phyloP scores from a whole-genome alignment of 768 basidiomycete genomes.

The Cantharellus cinnabarinus region DNA sequence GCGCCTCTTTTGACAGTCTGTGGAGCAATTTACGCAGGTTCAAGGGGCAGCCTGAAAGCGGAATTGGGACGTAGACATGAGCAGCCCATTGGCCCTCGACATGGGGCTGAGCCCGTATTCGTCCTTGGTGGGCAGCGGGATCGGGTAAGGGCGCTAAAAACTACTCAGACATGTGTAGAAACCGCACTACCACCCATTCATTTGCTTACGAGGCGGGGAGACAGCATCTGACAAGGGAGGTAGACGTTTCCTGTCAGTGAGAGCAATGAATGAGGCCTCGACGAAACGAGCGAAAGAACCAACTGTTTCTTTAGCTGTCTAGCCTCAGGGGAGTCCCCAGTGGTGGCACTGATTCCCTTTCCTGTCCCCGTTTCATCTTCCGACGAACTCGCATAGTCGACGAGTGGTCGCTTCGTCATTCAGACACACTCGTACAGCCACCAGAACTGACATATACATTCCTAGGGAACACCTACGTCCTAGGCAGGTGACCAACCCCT shows the following conservation, averaged over 20 bases:
- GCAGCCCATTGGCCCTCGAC: conserved; percentile 73
- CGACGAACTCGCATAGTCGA: neutral
- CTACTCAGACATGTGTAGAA: neutral
- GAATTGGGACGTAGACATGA: conserved; percentile 54
- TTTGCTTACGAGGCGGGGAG: neutral
- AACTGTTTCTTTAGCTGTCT: neutral
- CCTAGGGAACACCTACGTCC: too few species aligned
- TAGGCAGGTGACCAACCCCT: too few species aligned
- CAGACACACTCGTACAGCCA: too few species aligned
- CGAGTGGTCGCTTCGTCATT: neutral
- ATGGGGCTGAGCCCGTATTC: conserved; percentile 51
- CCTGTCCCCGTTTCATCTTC: neutral
- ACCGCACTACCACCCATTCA: neutral
- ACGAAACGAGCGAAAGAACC: too few species aligned
- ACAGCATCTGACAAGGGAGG: neutral
- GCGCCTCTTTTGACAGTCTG: neutral
- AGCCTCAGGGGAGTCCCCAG: neutral
- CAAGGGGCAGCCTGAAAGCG: conserved; percentile 12
- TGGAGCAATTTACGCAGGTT: neutral
- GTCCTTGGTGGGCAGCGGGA: conserved; percentile 69
- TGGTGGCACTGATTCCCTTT: neutral
- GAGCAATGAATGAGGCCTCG: neutral
- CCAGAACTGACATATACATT: too few species aligned
- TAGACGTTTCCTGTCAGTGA: neutral
- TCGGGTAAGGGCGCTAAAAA: conserved; percentile 38